Evolutionary conservation across 768 basidiomycete species (phyloP).

Genomic region (Lentinula raphanica): DNA sequence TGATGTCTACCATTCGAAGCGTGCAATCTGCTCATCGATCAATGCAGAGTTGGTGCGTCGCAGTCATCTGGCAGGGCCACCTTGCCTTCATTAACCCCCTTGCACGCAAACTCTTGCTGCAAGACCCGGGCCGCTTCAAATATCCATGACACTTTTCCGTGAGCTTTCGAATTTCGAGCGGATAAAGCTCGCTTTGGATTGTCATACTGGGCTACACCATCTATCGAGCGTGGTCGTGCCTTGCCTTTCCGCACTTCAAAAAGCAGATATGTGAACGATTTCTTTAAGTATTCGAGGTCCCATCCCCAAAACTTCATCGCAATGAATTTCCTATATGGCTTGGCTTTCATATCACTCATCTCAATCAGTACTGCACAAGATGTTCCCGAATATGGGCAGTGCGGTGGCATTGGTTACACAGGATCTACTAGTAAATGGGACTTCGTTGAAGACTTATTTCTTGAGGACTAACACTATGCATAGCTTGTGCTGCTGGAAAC

Average conservation of each 20-base stretch:
- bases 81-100: too few relatives aligned
- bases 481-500: conserved; percentile 29
- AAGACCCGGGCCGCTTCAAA: too few relatives aligned
- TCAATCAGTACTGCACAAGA: conserved; percentile 13
- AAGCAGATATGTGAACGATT: not conserved
- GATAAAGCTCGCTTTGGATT: not conserved
- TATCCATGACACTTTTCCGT: too few relatives aligned
- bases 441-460: too few relatives aligned
- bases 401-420: conserved; percentile 16
- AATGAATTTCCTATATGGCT: conserved; percentile 13
- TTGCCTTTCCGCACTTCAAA: not conserved
- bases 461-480: not conserved
- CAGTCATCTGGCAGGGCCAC: not conserved
- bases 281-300: not conserved
- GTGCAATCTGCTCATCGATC: too few relatives aligned
- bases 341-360: conserved; percentile 12
- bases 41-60: too few relatives aligned
- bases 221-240: not conserved
- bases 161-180: not conserved
- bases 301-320: not conserved
- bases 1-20: too few relatives aligned
- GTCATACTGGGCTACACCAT: too few relatives aligned
- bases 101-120: too few relatives aligned
- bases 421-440: conserved; percentile 25
- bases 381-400: conserved; percentile 18